Evolutionary conservation across 208 protist genomes (phyloP).

Genomic region (Cochliopodium minus): DNA sequence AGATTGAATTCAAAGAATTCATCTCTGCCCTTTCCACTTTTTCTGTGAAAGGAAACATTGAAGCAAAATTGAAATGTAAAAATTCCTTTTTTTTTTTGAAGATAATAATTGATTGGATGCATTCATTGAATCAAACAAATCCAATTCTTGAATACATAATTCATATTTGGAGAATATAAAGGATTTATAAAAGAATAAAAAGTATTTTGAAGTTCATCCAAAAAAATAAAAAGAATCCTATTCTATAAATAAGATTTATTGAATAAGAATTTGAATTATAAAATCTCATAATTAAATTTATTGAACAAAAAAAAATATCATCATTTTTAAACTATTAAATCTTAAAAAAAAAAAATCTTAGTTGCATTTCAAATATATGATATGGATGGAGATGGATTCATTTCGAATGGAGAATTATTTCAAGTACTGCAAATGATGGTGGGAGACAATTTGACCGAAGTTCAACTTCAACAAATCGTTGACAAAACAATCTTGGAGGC

Average conservation of each 20-base stretch:
- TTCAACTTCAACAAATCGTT: conserved; percentile 77
- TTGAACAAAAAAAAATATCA: neutral
- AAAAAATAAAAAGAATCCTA: no score
- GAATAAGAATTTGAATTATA: neutral
- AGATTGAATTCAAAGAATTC: conserved; percentile 62
- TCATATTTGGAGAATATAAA: no score
- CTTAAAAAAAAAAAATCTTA: neutral
- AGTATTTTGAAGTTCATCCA: no score
- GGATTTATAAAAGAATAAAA: no score
- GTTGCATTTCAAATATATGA: conserved; percentile 73
- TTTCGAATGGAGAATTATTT: conserved; percentile 72
- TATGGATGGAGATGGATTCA: conserved; percentile 70
- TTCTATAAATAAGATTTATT: no score
- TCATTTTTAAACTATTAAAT: neutral
- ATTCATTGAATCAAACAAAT: conserved; percentile 12
- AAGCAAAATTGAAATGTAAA: conserved; percentile 44
- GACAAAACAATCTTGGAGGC: conserved; percentile 79
- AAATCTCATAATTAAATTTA: neutral
- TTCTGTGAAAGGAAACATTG: conserved; percentile 24
- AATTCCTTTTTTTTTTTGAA: neutral
- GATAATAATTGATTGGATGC: neutral
- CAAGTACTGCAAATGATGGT: conserved; percentile 75
- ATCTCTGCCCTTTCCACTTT: conserved; percentile 45
- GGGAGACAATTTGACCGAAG: conserved; percentile 55
- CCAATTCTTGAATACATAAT: no score